phyloP scores from a whole-genome alignment of 768 basidiomycete genomes.

The Panaeolus papilionaceus region DNA sequence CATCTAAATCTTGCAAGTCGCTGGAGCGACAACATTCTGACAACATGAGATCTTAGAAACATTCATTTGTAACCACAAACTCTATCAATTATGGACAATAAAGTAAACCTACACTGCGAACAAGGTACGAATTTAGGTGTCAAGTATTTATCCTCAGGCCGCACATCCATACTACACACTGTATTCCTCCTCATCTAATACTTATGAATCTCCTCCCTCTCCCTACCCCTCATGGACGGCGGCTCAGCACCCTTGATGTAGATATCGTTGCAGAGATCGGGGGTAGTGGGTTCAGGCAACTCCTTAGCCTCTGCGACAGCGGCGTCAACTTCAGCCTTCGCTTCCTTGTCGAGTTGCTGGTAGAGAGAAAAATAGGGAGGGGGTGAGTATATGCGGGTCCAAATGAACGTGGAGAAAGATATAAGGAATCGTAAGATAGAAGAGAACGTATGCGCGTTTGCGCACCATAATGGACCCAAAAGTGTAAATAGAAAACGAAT shows the following conservation, averaged over 20 bases:
- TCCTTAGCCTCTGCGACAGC: constrained; percentile 91
- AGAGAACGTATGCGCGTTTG: neutral
- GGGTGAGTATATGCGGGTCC: neutral
- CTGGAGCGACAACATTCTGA: no score
- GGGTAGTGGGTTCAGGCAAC: constrained; percentile 71
- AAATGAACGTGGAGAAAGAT: neutral
- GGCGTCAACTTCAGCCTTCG: constrained; percentile 84
- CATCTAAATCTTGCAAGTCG: no score
- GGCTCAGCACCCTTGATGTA: constrained; percentile 92
- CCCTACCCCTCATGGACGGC: constrained; percentile 86
- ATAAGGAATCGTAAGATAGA: neutral
- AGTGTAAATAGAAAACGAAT: no score
- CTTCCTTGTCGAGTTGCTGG: constrained; percentile 78
- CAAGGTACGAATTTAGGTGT: neutral
- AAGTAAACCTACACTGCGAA: neutral
- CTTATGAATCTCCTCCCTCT: constrained; percentile 77
- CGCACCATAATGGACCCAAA: no score
- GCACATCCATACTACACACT: neutral
- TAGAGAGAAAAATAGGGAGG: neutral
- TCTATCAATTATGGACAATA: neutral
- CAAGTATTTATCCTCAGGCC: neutral
- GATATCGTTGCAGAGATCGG: constrained; percentile 87
- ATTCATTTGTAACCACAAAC: no score
- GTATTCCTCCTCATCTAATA: neutral
- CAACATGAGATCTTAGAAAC: no score